phyloP scores from a whole-genome alignment of 2,329 filamentous ascomycete species.

The Alternaria gansuensis region DNA sequence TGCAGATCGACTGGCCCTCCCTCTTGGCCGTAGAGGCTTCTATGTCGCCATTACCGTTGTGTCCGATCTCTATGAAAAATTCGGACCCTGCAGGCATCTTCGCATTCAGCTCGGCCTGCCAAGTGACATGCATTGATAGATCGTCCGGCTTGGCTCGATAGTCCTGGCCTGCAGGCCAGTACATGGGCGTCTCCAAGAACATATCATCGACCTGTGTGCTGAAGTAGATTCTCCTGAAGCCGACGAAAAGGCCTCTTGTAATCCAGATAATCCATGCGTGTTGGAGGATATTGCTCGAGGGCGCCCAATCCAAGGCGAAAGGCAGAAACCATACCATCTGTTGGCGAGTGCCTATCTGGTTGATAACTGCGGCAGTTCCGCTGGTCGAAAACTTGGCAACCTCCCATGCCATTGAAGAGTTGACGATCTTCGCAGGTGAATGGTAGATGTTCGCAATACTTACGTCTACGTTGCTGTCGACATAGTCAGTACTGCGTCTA shows the following conservation, averaged over 20 bases:
- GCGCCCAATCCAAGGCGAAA: conserved; percentile 63
- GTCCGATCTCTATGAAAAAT: conserved; percentile 51
- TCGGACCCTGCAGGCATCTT: conserved; percentile 48
- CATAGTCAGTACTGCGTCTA: conserved; percentile 15
- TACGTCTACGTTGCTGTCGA: conserved; percentile 36
- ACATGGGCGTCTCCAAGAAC: conserved; percentile 60
- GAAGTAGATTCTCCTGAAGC: conserved; percentile 65
- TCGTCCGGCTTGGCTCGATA: conserved; percentile 59
- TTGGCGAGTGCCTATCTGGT: conserved; percentile 64
- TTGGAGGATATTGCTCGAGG: conserved; percentile 66
- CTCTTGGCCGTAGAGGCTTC: conserved; percentile 44
- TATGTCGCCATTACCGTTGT: conserved; percentile 53
- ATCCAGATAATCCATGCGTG: conserved; percentile 71
- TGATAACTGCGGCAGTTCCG: conserved; percentile 67
- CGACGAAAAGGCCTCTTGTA: conserved; percentile 66
- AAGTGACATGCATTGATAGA: conserved; percentile 41
- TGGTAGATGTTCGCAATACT: conserved; percentile 61
- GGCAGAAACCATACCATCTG: conserved; percentile 70
- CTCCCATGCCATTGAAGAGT: conserved; percentile 63
- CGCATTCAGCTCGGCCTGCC: conserved; percentile 43
- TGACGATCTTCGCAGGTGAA: conserved; percentile 65
- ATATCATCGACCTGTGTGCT: conserved; percentile 70
- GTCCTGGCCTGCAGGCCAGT: conserved; percentile 56
- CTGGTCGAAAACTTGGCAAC: conserved; percentile 59
- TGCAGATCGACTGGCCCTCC: conserved; percentile 37